Evolutionary conservation across 768 basidiomycete species (phyloP).

Genomic region (Mycena filopes): DNA sequence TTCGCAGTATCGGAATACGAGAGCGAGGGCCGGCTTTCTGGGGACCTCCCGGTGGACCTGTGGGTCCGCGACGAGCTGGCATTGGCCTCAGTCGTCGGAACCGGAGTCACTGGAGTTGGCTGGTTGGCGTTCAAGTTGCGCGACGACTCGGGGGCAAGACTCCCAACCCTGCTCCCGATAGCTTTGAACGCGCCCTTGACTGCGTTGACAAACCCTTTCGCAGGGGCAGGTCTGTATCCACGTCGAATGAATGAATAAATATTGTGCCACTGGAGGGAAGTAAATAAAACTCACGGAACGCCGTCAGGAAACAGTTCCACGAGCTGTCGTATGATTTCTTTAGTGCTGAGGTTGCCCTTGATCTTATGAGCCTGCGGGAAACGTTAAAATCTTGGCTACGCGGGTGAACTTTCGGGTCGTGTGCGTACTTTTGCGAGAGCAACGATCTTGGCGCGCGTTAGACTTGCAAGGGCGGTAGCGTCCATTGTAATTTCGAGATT

Average conservation of each 20-base stretch:
- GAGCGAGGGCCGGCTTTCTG: too few species aligned
- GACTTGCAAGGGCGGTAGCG: conserved; percentile 9
- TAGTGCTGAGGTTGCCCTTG: conserved; percentile 11
- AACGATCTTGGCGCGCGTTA: conserved; percentile 14
- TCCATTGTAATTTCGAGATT: conserved; percentile 2
- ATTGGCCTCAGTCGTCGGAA: too few species aligned
- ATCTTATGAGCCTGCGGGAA: conserved; percentile 17
- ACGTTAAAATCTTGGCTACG: not conserved
- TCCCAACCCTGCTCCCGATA: not conserved
- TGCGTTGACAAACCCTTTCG: not conserved
- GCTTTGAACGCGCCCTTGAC: conserved; percentile 17
- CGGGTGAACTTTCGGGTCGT: not conserved
- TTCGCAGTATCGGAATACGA: too few species aligned
- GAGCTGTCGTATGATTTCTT: conserved; percentile 12
- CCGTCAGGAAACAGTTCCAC: conserved; percentile 13
- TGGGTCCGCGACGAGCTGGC: too few species aligned
- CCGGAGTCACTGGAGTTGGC: too few species aligned
- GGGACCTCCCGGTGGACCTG: too few species aligned
- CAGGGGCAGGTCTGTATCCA: not conserved
- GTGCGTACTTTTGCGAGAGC: conserved; percentile 10
- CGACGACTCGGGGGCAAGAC: not conserved
- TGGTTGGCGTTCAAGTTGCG: too few species aligned
- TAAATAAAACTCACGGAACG: conserved; percentile 14
- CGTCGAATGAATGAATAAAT: not conserved
- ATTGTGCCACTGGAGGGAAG: too few species aligned